Evolutionary conservation across 306 rosid species (phyloP).

Genomic region (Quercus suber): DNA sequence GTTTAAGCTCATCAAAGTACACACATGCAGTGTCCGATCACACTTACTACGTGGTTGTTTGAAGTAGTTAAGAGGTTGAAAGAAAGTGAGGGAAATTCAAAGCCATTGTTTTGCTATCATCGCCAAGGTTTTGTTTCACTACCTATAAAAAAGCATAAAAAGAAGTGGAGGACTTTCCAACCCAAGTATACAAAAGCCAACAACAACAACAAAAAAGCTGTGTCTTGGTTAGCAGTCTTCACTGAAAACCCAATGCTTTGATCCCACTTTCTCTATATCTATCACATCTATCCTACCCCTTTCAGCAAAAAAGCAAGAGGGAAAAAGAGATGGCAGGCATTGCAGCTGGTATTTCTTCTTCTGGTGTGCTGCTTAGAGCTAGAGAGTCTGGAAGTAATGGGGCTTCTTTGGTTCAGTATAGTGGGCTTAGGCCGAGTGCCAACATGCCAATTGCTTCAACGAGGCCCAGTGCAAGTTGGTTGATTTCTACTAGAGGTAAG

Average conservation of each 20-base stretch:
- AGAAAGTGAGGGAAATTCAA: slow-evolving; percentile 14
- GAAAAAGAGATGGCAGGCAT: slow-evolving; percentile 33
- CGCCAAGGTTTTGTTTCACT: slow-evolving; percentile 35
- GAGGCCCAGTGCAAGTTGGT: slow-evolving; percentile 18
- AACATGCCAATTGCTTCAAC: slow-evolving; percentile 20
- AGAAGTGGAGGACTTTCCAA: slow-evolving; percentile 37
- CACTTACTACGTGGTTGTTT: slow-evolving; percentile 13
- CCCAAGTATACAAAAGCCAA: background rate
- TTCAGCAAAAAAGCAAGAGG: background rate
- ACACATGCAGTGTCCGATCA: slow-evolving; percentile 3
- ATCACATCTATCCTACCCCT: background rate
- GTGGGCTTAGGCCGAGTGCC: slow-evolving; percentile 41
- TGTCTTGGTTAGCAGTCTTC: slow-evolving; percentile 24
- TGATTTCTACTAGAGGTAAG: slow-evolving; percentile 37
- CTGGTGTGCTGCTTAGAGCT: slow-evolving; percentile 37
- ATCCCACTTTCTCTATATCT: slow-evolving; percentile 20
- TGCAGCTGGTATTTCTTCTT: slow-evolving; percentile 33
- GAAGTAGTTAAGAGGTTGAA: slow-evolving; percentile 36
- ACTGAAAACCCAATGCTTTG: slow-evolving; percentile 19
- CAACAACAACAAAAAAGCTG: slow-evolving; percentile 22
- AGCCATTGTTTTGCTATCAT: slow-evolving; percentile 12
- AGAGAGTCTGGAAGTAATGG: slow-evolving; percentile 25
- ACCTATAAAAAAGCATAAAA: background rate
- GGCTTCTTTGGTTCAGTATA: slow-evolving; percentile 24
- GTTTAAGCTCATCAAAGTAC: background rate